Conservation (phyloP, 2,329 filamentous ascomycete species). For the Curvularia sp. region DNA sequence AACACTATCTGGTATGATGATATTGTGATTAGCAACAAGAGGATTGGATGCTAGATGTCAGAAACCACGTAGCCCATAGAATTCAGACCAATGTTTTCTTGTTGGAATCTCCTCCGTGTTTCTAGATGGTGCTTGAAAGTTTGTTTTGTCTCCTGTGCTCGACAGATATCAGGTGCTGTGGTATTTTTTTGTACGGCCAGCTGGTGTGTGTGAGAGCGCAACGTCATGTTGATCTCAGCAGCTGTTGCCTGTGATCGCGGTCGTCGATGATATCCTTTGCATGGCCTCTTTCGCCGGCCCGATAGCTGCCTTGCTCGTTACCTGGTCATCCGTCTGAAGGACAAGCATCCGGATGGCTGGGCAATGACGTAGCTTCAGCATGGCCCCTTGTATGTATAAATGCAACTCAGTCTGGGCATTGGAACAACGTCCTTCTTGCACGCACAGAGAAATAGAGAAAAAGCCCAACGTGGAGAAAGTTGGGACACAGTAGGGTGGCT, state of each 20-base stretch:
- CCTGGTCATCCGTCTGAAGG: neutral
- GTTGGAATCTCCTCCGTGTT: neutral
- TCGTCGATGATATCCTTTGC: neutral
- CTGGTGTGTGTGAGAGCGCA: too few relatives aligned
- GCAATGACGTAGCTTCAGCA: neutral
- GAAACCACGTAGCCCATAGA: neutral
- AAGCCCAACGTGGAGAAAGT: too few relatives aligned
- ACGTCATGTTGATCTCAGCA: neutral
- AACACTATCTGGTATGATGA: slow-evolving; percentile 72
- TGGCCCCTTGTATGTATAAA: neutral
- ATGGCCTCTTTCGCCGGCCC: neutral
- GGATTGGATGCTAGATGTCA: slow-evolving; percentile 56
- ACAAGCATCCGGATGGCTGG: neutral
- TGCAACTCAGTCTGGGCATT: neutral
- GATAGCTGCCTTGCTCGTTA: slow-evolving; percentile 2
- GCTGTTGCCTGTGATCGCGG: neutral
- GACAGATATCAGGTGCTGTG: slow-evolving; percentile 1
- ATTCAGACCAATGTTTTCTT: neutral
- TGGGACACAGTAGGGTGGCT: neutral
- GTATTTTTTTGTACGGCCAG: neutral
- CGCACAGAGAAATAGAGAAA: too few relatives aligned
- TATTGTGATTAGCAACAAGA: slow-evolving; percentile 57
- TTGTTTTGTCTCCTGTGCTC: neutral
- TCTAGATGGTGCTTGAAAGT: neutral
- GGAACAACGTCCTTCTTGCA: too few relatives aligned